These are phyloP conservation scores for Celoporthe dispersa DNA, from an alignment of 2,329 filamentous ascomycete species.

Conservation along the genomic window DNA sequence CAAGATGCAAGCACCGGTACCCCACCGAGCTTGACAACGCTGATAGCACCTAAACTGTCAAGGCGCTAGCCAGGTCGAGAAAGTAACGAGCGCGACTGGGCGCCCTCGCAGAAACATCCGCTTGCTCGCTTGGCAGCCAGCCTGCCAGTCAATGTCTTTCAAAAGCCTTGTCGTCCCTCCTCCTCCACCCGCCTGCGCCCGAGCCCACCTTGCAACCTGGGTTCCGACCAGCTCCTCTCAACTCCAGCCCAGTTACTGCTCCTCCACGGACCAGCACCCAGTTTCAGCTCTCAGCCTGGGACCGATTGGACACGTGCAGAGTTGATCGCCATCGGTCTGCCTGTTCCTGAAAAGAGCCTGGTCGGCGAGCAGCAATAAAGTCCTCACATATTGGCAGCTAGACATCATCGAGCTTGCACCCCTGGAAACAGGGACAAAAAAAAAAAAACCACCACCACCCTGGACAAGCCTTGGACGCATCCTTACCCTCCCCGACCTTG, in stretches of 20 bases:
- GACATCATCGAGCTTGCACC: slow-evolving; percentile 24
- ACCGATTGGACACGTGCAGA: slow-evolving; percentile 7
- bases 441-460: not conserved
- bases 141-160: slow-evolving; percentile 3
- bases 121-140: slow-evolving; percentile 8
- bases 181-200: slow-evolving; percentile 11
- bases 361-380: slow-evolving; percentile 25
- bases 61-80: slow-evolving; percentile 3
- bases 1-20: slow-evolving; percentile 6
- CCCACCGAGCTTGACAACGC: slow-evolving; percentile 12
- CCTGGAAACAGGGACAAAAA: not conserved
- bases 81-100: slow-evolving; percentile 13
- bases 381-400: slow-evolving; percentile 24
- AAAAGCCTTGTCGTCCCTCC: slow-evolving; percentile 17
- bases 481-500: not conserved
- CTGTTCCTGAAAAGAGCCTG: slow-evolving; percentile 20
- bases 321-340: not conserved
- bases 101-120: slow-evolving; percentile 8
- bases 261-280: not conserved
- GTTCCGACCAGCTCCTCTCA: slow-evolving; percentile 13
- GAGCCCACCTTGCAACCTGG: slow-evolving; percentile 11
- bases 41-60: slow-evolving; percentile 10
- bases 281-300: slow-evolving; percentile 12
- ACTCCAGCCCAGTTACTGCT: slow-evolving; percentile 17
- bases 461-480: not conserved